Evolutionary conservation across 768 basidiomycete genomes (phyloP), one percentile per base, ranked within the genome.

Genomic region (Boletus reticuloceps): DNA sequence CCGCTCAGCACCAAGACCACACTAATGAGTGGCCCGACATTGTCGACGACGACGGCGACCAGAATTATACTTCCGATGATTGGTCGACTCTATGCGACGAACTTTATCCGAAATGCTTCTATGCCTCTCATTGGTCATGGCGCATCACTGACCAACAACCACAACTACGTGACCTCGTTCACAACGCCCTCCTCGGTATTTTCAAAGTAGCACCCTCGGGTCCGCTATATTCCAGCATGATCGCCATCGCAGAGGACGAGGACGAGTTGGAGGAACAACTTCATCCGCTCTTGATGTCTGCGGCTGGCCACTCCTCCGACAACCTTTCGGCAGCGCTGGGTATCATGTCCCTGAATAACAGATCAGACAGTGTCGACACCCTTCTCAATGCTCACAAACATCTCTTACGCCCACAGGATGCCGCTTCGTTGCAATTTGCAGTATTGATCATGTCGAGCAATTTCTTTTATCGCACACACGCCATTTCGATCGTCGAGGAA

Each of bases 351-450:
- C 39, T 64, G 5, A 74, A 77, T 40, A 61, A 66, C 60, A 62
- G 79, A 34, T 55, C 69, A 7, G 63, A 67, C 1, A 62, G 60
- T 29, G 68, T 86, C 57, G 46, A 72, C 40, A 36, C 53, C 0
- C 75, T 86, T 11, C 78, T 88, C 47, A 64, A 74, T 19, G 53
- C 70, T 0, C 71, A 87, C 60, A 67, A 72, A 1, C 75, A 84
- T 49, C 80, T 88, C 42, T 73, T 88, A n/a, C 84, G 85, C 5
- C 78, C 85, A 1, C 79, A 82, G 14, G 85, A 88, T 47, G 70
- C 78, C 5, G 32, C 63, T 2, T 67, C 74, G 0, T 65, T 84
- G 19, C 84, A 83, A 53, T 56, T 63, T 16, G 81, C 82, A 1
- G 76, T 78, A 10, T 56, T 71, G 16, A 55, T 73, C 39, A 68